Conservation (phyloP, 169 alveolate species). For the Plasmodium vinckei region DNA sequence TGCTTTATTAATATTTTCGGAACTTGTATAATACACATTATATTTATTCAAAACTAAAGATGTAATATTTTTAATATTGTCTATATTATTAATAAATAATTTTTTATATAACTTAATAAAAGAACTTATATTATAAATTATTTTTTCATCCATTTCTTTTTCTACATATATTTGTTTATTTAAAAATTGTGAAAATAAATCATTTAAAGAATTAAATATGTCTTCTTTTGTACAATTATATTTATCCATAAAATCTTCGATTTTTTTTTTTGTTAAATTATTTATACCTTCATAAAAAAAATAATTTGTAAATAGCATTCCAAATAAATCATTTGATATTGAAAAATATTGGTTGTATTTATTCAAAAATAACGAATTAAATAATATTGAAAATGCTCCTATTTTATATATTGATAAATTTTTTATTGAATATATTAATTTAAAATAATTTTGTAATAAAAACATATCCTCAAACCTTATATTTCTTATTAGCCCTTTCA, state of each 20-base stretch:
- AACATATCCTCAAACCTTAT: conserved; percentile 30
- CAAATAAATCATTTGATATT: conserved; percentile 37
- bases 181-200: conserved; percentile 27
- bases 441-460: conserved; percentile 10
- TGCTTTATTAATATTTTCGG: conserved; percentile 4
- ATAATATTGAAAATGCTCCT: conserved; percentile 24
- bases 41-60: conserved; percentile 35
- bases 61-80: conserved; percentile 37
- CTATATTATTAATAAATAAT: conserved; percentile 53
- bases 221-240: conserved; percentile 54
- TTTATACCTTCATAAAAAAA: conserved; percentile 42
- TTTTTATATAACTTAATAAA: conserved; percentile 46
- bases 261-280: conserved; percentile 23
- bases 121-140: neutral
- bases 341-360: conserved; percentile 68
- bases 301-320: conserved; percentile 27
- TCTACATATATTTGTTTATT: conserved; percentile 27
- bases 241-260: conserved; percentile 54
- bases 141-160: conserved; percentile 31
- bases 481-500: conserved; percentile 6
- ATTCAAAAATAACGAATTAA: conserved; percentile 34
- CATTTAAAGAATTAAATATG: conserved; percentile 40
- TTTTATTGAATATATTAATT: conserved; percentile 24
- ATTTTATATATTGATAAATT: conserved; percentile 30
- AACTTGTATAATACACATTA: conserved; percentile 10